Base-by-base conservation (phyloP, 495 filamentous ascomycete genomes). In the Xylaria castorea region DNA sequence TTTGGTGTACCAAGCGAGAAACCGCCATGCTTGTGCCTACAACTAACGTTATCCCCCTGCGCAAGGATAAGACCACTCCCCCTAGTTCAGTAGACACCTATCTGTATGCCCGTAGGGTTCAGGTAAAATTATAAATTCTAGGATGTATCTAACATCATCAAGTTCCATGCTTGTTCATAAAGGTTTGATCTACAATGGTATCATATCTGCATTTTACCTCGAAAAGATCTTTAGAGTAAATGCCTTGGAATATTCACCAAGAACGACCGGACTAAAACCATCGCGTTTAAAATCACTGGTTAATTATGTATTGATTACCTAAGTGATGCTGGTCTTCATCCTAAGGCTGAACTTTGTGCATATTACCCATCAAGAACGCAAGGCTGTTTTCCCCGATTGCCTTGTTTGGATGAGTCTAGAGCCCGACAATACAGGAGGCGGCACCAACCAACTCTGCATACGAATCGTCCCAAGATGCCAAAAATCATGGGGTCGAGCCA, bases 321-420 rank as follows among this genome's bases (percentile, higher is more conserved):
- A 74, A 66, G 4, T 36, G 1, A 27, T 66, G 50, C 36, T 71
- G 34, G 16, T 73, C 34, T 32, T 71, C 51, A 46, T 71, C 61
- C 16, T 74, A 55, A 53, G 40, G 50, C 44, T 63, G 36, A 62
- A 62, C 70, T 38, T 68, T 53, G 48, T 73, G 73, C 60, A 75
- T 66, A 16, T 6, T 61, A 22, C 12, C 38, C 48, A 34, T 42
- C 70, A 68, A 72, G 58, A 30, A 58, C 70, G 27, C 64, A 75
- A 27, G 69, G 20, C 67, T 48, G 16, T 12, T 2, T 62, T 40
- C 42, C 12, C 12, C 20, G 40, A 46, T 22, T 38, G 42, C 20
- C 20, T 34, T 40, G 36, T 16, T 34, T 20, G 6, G 25, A 27
- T 27, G 30, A 4, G 38, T 62, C 32, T 34, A 9, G n/a, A 27